Evolutionary conservation across 2,329 filamentous ascomycete species (phyloP), one percentile per base, ranked within the genome.

Genomic region (Mariannaea elegans): DNA sequence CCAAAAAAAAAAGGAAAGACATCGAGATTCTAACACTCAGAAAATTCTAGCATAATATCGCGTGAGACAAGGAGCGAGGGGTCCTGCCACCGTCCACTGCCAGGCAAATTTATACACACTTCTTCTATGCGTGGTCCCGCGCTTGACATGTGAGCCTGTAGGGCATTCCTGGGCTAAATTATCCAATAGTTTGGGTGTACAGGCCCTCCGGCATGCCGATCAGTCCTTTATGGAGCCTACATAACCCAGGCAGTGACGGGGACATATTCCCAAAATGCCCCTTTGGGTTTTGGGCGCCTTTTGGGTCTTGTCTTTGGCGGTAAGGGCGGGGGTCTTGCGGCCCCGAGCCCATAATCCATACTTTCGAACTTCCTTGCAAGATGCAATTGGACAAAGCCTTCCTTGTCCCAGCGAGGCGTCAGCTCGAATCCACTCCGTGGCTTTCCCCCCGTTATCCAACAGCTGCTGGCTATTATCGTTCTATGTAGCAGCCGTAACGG

Each of bases 81-180:
- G 29, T 32, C 49, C 45, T 34, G 34, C 32, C 34, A 47, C 24
- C 24, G 32, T n/a, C 13, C 14, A 34, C 13, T 55, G 41, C 13
- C 49, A 61, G 34, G 63, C 58, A 59, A 55, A 50, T 66, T 52
- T 68, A 65, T 62, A 56, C 56, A 55, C 65, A 27, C 24, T 45
- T 10, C 12, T 12, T 48, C 34, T 44, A 65, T 68, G 63, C 59
- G 62, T 53, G 62, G 52, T 62, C 65, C 61, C 61, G 63, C 61
- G 59, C 60, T 70, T 70, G 64, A 70, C 67, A 70, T 70, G 67
- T 70, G 67, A 70, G 67, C 59, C 45, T 19, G 66, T 70, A 70
- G 65, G 65, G 61, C 60, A 41, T 64, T 64, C 56, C 48, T 27
- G 67, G 60, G 46, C 48, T 48, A 67, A 63, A 51, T 58, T 58